Evolutionary conservation across 78 protist genomes (phyloP).

Genomic region (Emiliania huxleyi): DNA sequence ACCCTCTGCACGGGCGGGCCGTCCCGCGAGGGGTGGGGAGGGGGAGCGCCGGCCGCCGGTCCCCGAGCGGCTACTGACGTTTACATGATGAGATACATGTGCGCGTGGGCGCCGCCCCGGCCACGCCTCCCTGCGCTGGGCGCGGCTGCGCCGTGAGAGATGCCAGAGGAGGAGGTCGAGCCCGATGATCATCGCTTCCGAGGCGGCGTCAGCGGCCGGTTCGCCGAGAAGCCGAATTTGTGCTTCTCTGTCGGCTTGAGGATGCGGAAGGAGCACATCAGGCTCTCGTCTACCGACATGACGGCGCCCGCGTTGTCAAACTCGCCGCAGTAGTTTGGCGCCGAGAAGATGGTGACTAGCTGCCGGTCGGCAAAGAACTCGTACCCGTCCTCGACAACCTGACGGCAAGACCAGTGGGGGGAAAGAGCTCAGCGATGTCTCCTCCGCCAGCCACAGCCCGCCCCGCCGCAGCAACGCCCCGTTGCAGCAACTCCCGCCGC

Average conservation of each 20-base stretch:
- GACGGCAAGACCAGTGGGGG: too few relatives aligned
- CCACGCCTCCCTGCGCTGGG: too few relatives aligned
- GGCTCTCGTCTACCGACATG: neutral
- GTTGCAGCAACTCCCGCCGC: conserved; percentile 66
- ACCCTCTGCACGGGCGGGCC: too few relatives aligned
- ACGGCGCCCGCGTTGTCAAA: conserved; percentile 96
- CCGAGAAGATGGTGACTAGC: conserved; percentile 97
- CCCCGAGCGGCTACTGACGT: too few relatives aligned
- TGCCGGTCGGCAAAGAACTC: conserved; percentile 88
- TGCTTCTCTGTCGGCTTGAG: neutral
- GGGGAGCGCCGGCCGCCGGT: too few relatives aligned
- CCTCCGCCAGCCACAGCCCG: too few relatives aligned
- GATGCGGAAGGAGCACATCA: conserved; percentile 19
- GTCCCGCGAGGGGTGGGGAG: too few relatives aligned
- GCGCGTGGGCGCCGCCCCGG: too few relatives aligned
- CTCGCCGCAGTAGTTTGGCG: conserved; percentile 99
- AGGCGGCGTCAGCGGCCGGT: neutral
- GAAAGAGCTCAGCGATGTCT: conserved; percentile 98
- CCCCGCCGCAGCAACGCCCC: too few relatives aligned
- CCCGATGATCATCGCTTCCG: neutral
- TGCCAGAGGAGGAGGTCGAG: too few relatives aligned
- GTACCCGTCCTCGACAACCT: conserved; percentile 65
- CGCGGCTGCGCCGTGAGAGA: too few relatives aligned
- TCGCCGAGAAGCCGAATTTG: neutral
- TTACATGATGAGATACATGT: too few relatives aligned